These are phyloP conservation scores for Lactarius indigo DNA, from an alignment of 768 basidiomycete species.

Conservation along the genomic window DNA sequence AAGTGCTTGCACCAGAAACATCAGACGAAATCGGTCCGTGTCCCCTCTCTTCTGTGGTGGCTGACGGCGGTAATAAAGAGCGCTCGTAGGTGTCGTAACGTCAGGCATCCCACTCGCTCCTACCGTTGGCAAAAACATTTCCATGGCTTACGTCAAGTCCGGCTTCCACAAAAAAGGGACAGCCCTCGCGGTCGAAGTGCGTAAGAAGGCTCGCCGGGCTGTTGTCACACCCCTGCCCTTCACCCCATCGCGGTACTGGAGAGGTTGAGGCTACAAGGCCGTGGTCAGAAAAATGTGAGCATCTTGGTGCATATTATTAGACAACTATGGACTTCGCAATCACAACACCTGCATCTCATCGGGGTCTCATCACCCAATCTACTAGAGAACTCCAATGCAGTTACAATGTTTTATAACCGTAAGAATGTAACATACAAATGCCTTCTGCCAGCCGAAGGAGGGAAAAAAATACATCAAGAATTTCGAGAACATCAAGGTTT, in stretches of 20 bases:
- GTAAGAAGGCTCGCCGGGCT: conserved; percentile 74
- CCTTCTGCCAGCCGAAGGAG: too few relatives aligned
- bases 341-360: background rate
- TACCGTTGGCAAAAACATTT: conserved; percentile 84
- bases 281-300: background rate
- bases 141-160: conserved; percentile 86
- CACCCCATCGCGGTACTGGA: conserved; percentile 75
- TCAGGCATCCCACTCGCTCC: conserved; percentile 92
- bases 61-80: conserved; percentile 12
- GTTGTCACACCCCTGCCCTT: conserved; percentile 86
- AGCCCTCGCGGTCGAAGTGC: conserved; percentile 77
- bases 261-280: conserved; percentile 39
- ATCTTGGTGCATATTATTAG: background rate
- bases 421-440: background rate
- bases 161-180: conserved; percentile 92
- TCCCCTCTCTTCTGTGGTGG: background rate
- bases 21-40: conserved; percentile 59
- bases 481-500: too few relatives aligned
- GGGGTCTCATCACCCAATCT: background rate
- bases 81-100: conserved; percentile 62
- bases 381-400: background rate
- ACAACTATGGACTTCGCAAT: background rate
- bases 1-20: conserved; percentile 56
- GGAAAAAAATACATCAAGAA: too few relatives aligned
- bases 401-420: background rate